phyloP scores from a whole-genome alignment of 257 asterid species.

The Penstemon barbatus region DNA sequence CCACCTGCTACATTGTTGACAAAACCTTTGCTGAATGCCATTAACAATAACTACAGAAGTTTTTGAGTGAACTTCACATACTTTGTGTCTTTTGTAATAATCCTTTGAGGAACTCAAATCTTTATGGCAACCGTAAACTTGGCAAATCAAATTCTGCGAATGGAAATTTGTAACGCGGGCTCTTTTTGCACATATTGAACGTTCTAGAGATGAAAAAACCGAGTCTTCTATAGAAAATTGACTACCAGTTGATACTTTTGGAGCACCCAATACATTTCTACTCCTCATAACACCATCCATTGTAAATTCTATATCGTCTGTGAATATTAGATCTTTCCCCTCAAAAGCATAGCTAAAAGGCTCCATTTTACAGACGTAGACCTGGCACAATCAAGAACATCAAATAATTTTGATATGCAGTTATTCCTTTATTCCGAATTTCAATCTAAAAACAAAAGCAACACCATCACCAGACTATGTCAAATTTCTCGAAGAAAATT shows the following conservation, averaged over 20 bases:
- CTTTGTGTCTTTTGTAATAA: constrained; percentile 74
- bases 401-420: not conserved
- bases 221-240: constrained; percentile 27
- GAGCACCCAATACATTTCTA: constrained; percentile 10
- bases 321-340: constrained; percentile 26
- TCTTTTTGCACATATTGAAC: constrained; percentile 40
- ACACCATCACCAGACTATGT: constrained; percentile 9
- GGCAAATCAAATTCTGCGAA: constrained; percentile 50
- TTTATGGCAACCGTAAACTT: constrained; percentile 64
- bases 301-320: constrained; percentile 30
- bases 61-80: constrained; percentile 71
- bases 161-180: constrained; percentile 33
- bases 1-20: constrained; percentile 90
- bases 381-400: not conserved
- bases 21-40: constrained; percentile 65
- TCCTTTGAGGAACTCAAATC: constrained; percentile 68
- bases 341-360: constrained; percentile 31
- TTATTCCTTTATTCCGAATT: not conserved
- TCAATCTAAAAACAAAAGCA: constrained; percentile 16
- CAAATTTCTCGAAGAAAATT: constrained; percentile 2
- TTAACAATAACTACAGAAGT: constrained; percentile 61
- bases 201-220: constrained; percentile 31
- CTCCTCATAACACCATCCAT: constrained; percentile 16
- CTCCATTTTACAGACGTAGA: constrained; percentile 32
- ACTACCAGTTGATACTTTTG: constrained; percentile 27